Percentiles rank a stretch among this genome's conserved stretches.
Evolutionary conservation across 2,329 filamentous ascomycete genomes (phyloP).

Genomic region (Colletotrichum theobromicola): DNA sequence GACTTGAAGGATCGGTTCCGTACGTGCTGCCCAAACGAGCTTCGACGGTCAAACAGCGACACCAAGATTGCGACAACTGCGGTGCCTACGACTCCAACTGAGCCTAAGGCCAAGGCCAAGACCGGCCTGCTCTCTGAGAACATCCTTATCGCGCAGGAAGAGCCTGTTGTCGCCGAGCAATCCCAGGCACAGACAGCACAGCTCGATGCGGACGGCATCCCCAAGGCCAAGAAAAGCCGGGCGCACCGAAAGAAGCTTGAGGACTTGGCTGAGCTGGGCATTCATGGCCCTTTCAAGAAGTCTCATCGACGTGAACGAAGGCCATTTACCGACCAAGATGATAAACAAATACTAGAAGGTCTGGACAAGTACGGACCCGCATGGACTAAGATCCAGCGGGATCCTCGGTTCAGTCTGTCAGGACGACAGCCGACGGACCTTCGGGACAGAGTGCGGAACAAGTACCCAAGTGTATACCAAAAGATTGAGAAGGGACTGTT

Average conservation of each 20-base stretch:
- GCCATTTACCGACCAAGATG: slow-evolving; percentile 67
- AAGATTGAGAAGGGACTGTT: slow-evolving; percentile 61
- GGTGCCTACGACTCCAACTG: slow-evolving; percentile 15
- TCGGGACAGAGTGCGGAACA: slow-evolving; percentile 68
- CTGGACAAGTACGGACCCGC: slow-evolving; percentile 65
- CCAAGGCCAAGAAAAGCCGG: slow-evolving; percentile 54
- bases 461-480: slow-evolving; percentile 63
- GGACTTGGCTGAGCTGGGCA: slow-evolving; percentile 62
- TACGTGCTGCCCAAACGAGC: slow-evolving; percentile 68
- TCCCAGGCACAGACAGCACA: slow-evolving; percentile 21
- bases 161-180: slow-evolving; percentile 30
- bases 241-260: slow-evolving; percentile 62
- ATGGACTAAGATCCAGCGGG: slow-evolving; percentile 70
- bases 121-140: slow-evolving; percentile 60
- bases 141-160: slow-evolving; percentile 56
- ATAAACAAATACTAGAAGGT: slow-evolving; percentile 65
- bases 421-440: slow-evolving; percentile 67
- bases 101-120: slow-evolving; percentile 44
- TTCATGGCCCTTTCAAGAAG: slow-evolving; percentile 66
- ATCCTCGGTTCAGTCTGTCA: slow-evolving; percentile 61
- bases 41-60: slow-evolving; percentile 48
- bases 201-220: slow-evolving; percentile 37
- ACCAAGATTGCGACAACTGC: slow-evolving; percentile 24
- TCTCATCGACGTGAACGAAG: slow-evolving; percentile 64
- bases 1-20: slow-evolving; percentile 71